Base-by-base conservation (phyloP, 2,329 filamentous ascomycete species). In the Aureobasidium leucospermi region DNA sequence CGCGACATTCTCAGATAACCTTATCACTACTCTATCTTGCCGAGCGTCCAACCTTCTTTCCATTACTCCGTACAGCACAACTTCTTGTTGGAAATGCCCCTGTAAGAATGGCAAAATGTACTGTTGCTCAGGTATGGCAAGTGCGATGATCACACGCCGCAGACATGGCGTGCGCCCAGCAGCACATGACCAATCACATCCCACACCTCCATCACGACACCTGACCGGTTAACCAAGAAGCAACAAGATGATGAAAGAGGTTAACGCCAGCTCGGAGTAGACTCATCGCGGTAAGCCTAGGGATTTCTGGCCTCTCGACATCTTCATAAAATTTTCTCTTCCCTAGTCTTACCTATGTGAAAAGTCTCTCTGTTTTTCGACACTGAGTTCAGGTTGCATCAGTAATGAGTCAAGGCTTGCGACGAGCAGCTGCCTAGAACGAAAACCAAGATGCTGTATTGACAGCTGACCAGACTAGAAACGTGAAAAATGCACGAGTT, bases 401-500 rank as follows among this genome's bases (percentile, higher is more conserved):
- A 29, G 36, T 48, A 45, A 58, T 48, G 45, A 48, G 29, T 48
- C 55, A 34, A 47, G 23, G 31, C 31, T 47, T 47, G 53, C 23
- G 41, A 57, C 13, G 11, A 36, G 15, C 32, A 47, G 43, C 42
- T 57, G 41, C 41, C 53, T 57, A 47, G 10, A 38, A 45, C 41
- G 5, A 38, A 28, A 29, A 45, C n/a, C 11, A 45, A 16, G 28
- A 28, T 45, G 31, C 19, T 36, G 4, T 10, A 9, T 31, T 5
- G 41, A 31, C 53, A 47, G 42, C 55, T 58, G 55, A 58, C 36
- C 45, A 19, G 19, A n/a, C 2, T 3, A 42, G 29, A 58, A 48
- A 38, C 23, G 39, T 23, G 9, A 36, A 38, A 23, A 64, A 70
- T 69, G 69, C 67, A 70, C 59, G 69, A 70, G 62, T 62, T 70